Evolutionary conservation across 1,284 basidiomycete genomes (phyloP), one percentile per base, ranked within the genome.

Genomic region (Inonotus obliquus): DNA sequence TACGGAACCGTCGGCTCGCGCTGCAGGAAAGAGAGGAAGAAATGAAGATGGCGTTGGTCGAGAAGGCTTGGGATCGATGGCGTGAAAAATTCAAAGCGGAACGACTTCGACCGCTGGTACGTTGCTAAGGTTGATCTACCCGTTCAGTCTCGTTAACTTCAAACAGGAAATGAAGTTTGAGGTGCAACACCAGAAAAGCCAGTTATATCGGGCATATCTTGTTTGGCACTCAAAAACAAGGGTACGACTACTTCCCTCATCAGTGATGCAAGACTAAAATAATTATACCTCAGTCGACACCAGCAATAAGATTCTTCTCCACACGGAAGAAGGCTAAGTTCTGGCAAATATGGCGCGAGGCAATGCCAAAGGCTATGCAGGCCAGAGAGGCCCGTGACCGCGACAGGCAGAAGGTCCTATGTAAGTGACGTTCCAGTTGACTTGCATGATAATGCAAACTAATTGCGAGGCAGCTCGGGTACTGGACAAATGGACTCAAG

Each of bases 31-130:
- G 79, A 65, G 87, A 90, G 69, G 78, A 83, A 35, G 81, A 89
- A 64, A 76, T 89, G 66, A 79, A 81, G 64, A 71, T 80, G 11
- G 73, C 74, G 14, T 69, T 76, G 19, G 71, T 86, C 25, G 77
- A 80, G 32, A 74, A 72, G 39, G 81, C 80, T 32, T 92, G 89
- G 89, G 87, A 91, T 60, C 85, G 78, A 67, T 92, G 91, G 91
- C 76, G 85, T 67, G 89, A 87, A 59, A 80, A 77, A 44, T 90
- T 84, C 69, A 79, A 77, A 63, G 82, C 85, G 59, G 81, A 83
- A 65, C 77, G 77, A 63, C 74, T 92, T 54, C 81, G 80, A 38
- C 85, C 86, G 23, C 70, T 87, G 68, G 89, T 91, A 64, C 69
- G 84, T 73, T 10, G 62, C 27, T 35, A n/a, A 23, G 39, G 29